These are phyloP conservation scores for Hypoxylon sp. DNA, from an alignment of 2,329 filamentous ascomycete species.

Conservation along the genomic window DNA sequence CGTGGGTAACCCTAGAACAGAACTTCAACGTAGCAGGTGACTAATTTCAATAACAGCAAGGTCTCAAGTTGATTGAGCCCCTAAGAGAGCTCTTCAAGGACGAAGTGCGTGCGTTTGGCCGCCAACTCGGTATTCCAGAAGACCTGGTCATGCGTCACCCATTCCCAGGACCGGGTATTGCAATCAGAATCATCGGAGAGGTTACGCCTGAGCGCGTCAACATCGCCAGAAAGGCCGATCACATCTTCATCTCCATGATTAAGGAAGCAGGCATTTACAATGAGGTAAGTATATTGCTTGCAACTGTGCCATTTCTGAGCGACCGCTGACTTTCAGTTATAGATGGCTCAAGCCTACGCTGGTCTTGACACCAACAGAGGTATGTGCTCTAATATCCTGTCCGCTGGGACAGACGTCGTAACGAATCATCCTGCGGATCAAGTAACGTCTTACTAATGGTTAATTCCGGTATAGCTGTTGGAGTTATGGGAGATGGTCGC, in stretches of 20 bases:
- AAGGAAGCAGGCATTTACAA: slow-evolving; percentile 79
- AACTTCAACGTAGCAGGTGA: neutral
- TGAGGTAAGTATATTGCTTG: slow-evolving; percentile 41
- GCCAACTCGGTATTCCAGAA: slow-evolving; percentile 77
- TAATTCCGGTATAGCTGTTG: slow-evolving; percentile 41
- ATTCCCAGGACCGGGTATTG: slow-evolving; percentile 79
- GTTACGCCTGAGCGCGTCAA: slow-evolving; percentile 84
- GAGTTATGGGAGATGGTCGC: slow-evolving; percentile 20
- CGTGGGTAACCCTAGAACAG: neutral
- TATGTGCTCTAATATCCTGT: neutral
- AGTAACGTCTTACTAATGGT: neutral
- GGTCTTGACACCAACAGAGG: slow-evolving; percentile 60
- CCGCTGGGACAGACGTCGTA: neutral
- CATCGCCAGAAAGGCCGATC: slow-evolving; percentile 82
- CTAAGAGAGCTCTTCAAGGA: slow-evolving; percentile 73
- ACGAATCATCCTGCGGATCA: neutral
- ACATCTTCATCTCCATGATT: slow-evolving; percentile 85
- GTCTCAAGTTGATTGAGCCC: slow-evolving; percentile 79
- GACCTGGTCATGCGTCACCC: slow-evolving; percentile 78
- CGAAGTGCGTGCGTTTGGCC: slow-evolving; percentile 79
- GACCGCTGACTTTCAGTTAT: neutral
- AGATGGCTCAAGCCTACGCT: slow-evolving; percentile 64
- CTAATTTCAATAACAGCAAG: slow-evolving; percentile 27
- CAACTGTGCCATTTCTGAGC: neutral
- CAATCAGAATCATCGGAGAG: slow-evolving; percentile 85